These are phyloP conservation scores for Claviceps digitariae DNA, from an alignment of 2,329 filamentous ascomycete genomes.

Conservation along the genomic window DNA sequence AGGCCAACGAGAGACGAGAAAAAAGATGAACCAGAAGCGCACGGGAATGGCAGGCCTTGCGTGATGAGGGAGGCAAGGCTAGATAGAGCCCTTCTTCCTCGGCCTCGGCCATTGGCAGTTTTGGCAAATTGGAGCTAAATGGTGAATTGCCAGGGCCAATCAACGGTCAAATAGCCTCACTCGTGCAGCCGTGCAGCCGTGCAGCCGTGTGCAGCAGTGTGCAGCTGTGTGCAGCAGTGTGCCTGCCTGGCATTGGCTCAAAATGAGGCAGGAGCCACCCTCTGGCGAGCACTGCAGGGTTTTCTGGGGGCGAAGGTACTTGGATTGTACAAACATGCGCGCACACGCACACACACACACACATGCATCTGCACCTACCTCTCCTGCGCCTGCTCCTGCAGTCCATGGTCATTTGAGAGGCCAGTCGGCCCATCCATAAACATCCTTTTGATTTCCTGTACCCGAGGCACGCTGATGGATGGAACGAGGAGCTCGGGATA, in stretches of 20 bases:
- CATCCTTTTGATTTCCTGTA: neutral
- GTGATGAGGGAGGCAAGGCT: too few relatives aligned
- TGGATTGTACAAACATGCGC: neutral
- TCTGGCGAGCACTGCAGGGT: neutral
- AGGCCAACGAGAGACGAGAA: neutral
- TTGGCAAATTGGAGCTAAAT: neutral
- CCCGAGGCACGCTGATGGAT: neutral
- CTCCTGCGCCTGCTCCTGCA: neutral
- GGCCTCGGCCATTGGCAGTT: neutral
- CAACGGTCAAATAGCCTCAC: neutral
- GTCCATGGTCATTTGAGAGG: neutral
- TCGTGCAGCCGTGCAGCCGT: neutral
- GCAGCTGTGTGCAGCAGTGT: too few relatives aligned
- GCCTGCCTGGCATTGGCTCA: neutral
- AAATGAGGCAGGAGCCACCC: neutral
- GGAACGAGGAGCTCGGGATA: neutral
- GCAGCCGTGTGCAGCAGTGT: neutral
- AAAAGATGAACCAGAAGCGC: neutral
- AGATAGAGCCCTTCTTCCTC: neutral
- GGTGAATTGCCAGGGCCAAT: neutral
- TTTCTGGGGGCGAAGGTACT: too few relatives aligned
- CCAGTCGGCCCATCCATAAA: neutral
- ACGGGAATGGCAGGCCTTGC: conserved; percentile 1
- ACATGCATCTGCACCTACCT: neutral
- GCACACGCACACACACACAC: neutral